These are phyloP conservation scores for Albatrellus sp. DNA, from an alignment of 1,284 basidiomycete genomes.

Conservation along the genomic window DNA sequence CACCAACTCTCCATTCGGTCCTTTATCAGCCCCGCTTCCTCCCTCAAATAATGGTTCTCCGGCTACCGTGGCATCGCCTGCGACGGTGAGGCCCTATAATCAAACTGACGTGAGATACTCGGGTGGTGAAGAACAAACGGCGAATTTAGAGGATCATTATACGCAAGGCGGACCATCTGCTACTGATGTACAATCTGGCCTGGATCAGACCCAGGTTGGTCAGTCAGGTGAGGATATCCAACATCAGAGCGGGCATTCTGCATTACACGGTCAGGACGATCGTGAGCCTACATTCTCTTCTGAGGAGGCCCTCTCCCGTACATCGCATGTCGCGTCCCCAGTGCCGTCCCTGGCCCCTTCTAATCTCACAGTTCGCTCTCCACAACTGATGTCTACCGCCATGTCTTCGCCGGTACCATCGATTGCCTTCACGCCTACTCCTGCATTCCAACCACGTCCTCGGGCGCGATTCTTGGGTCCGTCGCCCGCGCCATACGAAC, in stretches of 20 bases:
- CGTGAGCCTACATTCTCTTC: constrained; percentile 61
- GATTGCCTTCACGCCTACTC: constrained; percentile 44
- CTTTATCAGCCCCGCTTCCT: constrained; percentile 39
- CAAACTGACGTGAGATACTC: constrained; percentile 1
- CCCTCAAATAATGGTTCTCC: constrained; percentile 37
- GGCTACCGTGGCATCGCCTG: neutral
- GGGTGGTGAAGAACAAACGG: neutral
- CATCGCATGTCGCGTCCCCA: constrained; percentile 5
- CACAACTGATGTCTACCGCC: constrained; percentile 27
- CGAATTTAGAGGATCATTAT: too few species aligned
- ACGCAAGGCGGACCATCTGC: too few species aligned
- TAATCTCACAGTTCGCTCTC: constrained; percentile 12
- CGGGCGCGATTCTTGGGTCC: constrained; percentile 48
- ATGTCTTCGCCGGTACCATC: constrained; percentile 23
- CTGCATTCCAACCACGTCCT: constrained; percentile 43
- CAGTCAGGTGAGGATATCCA: neutral
- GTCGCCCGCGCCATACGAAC: constrained; percentile 12
- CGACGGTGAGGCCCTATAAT: neutral
- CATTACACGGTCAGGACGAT: constrained; percentile 5
- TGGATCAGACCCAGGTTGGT: neutral
- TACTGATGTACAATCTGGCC: too few species aligned
- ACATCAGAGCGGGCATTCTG: constrained; percentile 1
- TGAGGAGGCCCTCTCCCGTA: constrained; percentile 19
- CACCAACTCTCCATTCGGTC: constrained; percentile 33
- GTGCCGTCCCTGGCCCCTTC: neutral